Base-by-base conservation (phyloP, 768 basidiomycete species). In the Calvatia gigantea region DNA sequence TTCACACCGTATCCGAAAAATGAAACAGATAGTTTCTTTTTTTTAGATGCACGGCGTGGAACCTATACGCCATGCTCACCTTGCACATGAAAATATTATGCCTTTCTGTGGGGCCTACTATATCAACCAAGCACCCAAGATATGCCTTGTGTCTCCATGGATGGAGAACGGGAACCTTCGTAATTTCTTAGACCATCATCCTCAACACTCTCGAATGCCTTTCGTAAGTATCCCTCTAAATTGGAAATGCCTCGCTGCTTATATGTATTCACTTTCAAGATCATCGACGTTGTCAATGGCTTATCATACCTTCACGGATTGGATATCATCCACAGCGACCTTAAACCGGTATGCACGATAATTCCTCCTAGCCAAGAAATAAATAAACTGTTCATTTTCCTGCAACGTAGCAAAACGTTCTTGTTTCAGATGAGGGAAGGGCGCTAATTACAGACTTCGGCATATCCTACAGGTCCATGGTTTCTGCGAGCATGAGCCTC, bases 41-140 rank as follows among this genome's bases (percentile, higher is more conserved):
- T n/a, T n/a, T n/a, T 9, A 44, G 43, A 15, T 25, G 27, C 19
- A 44, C 15, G 23, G 14, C 6, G 31, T 29, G 29, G 73, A 75
- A 42, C 68, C 68, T 9, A 60, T 69, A 19, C 41, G 67, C 38
- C 74, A 73, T 72, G 60, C 61, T 6, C 64, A 69, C 51, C 41
- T 74, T 6, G 58, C 51, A 0, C 74, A 75, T 51, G 60, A 63
- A 0, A 73, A 73, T 33, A 67, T 75, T n/a, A 55, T 75, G 27
- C 72, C 71, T 1, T 55, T 74, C 23, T 66, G 67, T 59, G 72
- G 73, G 3, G 45, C 70, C 12, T 74, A 62, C 41, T 54, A 60
- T 15, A 39, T 59, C 28, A 44, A 41, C n/a, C 51, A 23, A 9
- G 12, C 14, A 23, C 43, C 15, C 5, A 14, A 41, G 28, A 47